Percentiles rank a stretch among this genome's conserved stretches.
phyloP scores from a whole-genome alignment of 2,329 filamentous ascomycete species.

The Fusarium drepaniforme region DNA sequence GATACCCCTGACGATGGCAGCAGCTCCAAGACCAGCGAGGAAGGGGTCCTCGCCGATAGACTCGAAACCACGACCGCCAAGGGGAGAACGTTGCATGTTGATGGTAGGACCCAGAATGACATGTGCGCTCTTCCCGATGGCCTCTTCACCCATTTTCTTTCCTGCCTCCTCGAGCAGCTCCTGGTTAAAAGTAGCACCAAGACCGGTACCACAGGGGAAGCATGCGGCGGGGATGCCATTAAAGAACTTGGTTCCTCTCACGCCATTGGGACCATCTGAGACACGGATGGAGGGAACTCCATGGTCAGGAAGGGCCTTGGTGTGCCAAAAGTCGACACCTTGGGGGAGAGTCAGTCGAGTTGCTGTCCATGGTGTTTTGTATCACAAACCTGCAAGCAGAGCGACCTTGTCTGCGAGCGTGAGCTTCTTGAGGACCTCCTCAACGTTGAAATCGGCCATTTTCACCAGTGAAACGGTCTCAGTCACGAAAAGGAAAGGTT shows the following conservation, averaged over 20 bases:
- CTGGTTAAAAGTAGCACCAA: constrained; percentile 70
- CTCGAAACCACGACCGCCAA: constrained; percentile 71
- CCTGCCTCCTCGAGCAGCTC: constrained; percentile 65
- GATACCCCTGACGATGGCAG: constrained; percentile 66
- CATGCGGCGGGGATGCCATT: constrained; percentile 71
- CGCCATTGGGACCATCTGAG: constrained; percentile 78
- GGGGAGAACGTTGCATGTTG: constrained; percentile 71
- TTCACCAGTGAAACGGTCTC: background rate
- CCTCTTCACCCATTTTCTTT: constrained; percentile 64
- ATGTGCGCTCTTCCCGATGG: constrained; percentile 68
- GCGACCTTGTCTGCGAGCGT: constrained; percentile 65
- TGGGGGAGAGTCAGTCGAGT: background rate
- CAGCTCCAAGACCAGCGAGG: constrained; percentile 66
- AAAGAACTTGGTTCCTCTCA: constrained; percentile 77
- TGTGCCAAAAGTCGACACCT: constrained; percentile 79
- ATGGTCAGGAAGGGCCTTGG: constrained; percentile 69
- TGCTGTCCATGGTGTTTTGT: background rate
- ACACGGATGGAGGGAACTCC: constrained; percentile 74
- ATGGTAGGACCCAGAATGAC: constrained; percentile 72
- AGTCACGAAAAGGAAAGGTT: background rate
- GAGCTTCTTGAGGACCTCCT: constrained; percentile 66
- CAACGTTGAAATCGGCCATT: constrained; percentile 67
- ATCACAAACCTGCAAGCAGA: constrained; percentile 60
- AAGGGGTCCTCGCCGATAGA: constrained; percentile 70
- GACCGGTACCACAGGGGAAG: constrained; percentile 69